A percentile compares a stretch with the other conserved stretches of the same genome.
Evolutionary conservation across 441 rosid genomes (phyloP).

Genomic region (Erysimum pusillum): DNA sequence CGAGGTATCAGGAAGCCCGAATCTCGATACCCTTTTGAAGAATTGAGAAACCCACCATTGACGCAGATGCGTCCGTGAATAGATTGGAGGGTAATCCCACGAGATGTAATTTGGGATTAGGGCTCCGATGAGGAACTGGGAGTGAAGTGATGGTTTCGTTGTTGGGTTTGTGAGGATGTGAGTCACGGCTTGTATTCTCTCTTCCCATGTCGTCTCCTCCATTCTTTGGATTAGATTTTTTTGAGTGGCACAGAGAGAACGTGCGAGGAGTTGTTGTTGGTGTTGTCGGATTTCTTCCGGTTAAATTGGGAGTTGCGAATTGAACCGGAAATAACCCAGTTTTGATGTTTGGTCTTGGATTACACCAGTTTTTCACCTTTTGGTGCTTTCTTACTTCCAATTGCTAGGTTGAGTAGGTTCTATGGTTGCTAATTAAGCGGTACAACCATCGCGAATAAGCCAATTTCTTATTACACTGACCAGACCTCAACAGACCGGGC

Average conservation of each 20-base stretch:
- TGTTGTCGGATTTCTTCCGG: neutral
- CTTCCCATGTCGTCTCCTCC: constrained; percentile 71
- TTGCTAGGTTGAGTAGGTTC: no score
- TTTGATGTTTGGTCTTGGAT: neutral
- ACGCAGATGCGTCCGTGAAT: constrained; percentile 42
- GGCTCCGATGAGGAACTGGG: constrained; percentile 72
- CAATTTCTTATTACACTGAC: no score
- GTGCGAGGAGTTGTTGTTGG: neutral
- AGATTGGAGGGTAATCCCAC: constrained; percentile 84
- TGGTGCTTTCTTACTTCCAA: no score
- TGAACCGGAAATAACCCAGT: constrained; percentile 3
- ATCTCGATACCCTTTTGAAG: constrained; percentile 64
- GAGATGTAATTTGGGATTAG: constrained; percentile 57
- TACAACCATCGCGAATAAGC: no score
- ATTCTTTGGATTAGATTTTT: constrained; percentile 34
- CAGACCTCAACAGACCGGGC: no score
- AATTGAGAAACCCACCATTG: constrained; percentile 71
- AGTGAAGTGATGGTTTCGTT: constrained; percentile 67
- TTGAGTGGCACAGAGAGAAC: constrained; percentile 28
- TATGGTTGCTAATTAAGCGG: no score
- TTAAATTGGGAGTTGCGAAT: neutral
- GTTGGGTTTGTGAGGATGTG: constrained; percentile 81
- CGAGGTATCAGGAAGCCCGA: constrained; percentile 66
- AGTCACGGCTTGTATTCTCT: constrained; percentile 65
- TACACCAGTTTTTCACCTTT: no score